These are phyloP conservation scores for Penicillium sp. DNA, from an alignment of 2,329 filamentous ascomycete species.

Conservation along the genomic window DNA sequence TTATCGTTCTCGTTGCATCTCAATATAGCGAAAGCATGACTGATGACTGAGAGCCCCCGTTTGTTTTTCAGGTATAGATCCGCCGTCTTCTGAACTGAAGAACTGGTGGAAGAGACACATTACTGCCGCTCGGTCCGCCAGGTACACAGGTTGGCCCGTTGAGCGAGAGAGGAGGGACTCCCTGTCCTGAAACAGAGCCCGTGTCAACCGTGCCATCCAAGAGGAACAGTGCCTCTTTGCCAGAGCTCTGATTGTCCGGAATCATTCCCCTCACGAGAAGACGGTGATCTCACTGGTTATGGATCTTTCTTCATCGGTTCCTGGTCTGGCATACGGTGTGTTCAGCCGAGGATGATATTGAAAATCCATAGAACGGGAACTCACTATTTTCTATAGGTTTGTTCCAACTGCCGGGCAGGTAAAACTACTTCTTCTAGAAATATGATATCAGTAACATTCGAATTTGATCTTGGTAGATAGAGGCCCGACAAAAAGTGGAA, in stretches of 20 bases:
- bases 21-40: not conserved
- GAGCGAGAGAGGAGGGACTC: not conserved
- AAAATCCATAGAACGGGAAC: too few species aligned
- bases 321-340: too few species aligned
- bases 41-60: not conserved
- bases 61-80: not conserved
- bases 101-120: constrained; percentile 1
- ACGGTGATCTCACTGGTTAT: not conserved
- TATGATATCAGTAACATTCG: too few species aligned
- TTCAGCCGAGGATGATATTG: too few species aligned
- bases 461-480: too few species aligned
- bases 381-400: too few species aligned
- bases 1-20: not conserved
- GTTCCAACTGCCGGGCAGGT: too few species aligned
- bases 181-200: not conserved
- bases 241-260: not conserved
- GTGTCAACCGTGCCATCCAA: not conserved
- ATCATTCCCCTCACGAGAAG: not conserved
- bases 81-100: not conserved
- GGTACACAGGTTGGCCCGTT: not conserved
- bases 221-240: not conserved
- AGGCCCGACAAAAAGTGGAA: too few species aligned
- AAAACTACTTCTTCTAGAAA: too few species aligned
- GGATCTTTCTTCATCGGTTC: too few species aligned
- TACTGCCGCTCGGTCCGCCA: not conserved